phyloP scores from a whole-genome alignment of 208 protist species.

The Crithidia acanthocephali region DNA sequence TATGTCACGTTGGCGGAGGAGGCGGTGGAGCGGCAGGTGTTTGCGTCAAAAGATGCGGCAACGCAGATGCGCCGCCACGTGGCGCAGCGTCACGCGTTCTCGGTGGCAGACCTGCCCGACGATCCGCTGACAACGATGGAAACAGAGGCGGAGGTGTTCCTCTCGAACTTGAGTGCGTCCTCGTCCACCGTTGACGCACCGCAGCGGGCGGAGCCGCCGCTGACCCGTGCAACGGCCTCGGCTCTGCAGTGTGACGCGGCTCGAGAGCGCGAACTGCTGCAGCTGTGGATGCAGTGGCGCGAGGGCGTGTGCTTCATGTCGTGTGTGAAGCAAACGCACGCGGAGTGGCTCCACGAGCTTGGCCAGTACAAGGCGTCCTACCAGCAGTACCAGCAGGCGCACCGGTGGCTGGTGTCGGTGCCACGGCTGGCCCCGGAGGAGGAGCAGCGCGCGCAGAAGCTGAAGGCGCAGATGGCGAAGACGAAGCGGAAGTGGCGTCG shows the following conservation, averaged over 20 bases:
- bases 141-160: neutral
- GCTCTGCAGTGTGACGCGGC: neutral
- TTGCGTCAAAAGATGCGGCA: constrained; percentile 24
- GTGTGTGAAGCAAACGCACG: constrained; percentile 61
- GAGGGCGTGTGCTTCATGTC: constrained; percentile 69
- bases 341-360: constrained; percentile 51
- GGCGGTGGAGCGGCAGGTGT: constrained; percentile 60
- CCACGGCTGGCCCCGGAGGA: constrained; percentile 44
- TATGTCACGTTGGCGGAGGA: constrained; percentile 54
- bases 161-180: neutral
- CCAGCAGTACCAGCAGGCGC: constrained; percentile 57
- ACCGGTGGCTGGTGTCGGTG: constrained; percentile 64
- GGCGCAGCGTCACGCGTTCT: constrained; percentile 16
- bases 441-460: constrained; percentile 33
- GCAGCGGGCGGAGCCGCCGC: neutral
- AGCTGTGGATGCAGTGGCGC: constrained; percentile 59
- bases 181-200: neutral
- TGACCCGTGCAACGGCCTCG: neutral
- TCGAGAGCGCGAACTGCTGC: constrained; percentile 23
- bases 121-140: constrained; percentile 1
- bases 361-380: constrained; percentile 45
- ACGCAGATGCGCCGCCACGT: constrained; percentile 33
- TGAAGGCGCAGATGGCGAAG: constrained; percentile 43
- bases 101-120: constrained; percentile 3
- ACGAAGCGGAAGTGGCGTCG: constrained; percentile 35